Evolutionary conservation across 1,139 yeast genomes (phyloP), one percentile per base, ranked within the genome.

Genomic region (Magnusiomyces ingens): DNA sequence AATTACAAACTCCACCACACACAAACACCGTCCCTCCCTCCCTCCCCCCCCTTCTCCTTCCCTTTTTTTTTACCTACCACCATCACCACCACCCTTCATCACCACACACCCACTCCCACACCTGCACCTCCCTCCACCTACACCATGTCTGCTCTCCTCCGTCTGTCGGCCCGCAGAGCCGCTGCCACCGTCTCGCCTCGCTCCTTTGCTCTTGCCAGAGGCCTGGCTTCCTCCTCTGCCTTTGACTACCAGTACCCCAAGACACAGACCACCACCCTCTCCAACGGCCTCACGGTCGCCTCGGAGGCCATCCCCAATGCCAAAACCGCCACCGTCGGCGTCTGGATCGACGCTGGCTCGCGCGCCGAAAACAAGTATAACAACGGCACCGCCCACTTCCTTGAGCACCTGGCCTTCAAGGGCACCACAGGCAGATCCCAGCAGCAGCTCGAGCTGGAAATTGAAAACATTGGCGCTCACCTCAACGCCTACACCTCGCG

Each of bases 281-380:
- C 82, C 12, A 93, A 94, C 67, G 99, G 99, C 1, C 71, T 93
- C 51, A 52, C 54, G 32, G 46, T 52, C 42, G 54, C 54, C 36
- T 29, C 54, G n/a, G 54, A 52, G 21, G 32, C 54, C 29, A 46
- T 52, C 18, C 54, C 54, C 22, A 43, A 48, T 29, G 51, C 54
- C 17, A 52, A 48, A 35, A 52, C 54, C 43, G 54, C 54, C 40
- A 52, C 54, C 1, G 97, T 94, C 12, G 99, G 98, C 1, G 93
- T 93, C 49, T 85, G 91, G 90, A 91, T 93, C 60, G 96, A 94
- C 70, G 97, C 99, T 48, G 99, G 99, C 1, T 91, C 98, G 1
- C 79, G 99, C 58, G 98, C 98, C 1, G 99, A 93, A 71, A 85
- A 84, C 64, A 81, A 84, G 51, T 76, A 77, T 65, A 79, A 79